These are phyloP conservation scores for Castanea mollissima DNA, from an alignment of 306 rosid species.

Conservation along the genomic window DNA sequence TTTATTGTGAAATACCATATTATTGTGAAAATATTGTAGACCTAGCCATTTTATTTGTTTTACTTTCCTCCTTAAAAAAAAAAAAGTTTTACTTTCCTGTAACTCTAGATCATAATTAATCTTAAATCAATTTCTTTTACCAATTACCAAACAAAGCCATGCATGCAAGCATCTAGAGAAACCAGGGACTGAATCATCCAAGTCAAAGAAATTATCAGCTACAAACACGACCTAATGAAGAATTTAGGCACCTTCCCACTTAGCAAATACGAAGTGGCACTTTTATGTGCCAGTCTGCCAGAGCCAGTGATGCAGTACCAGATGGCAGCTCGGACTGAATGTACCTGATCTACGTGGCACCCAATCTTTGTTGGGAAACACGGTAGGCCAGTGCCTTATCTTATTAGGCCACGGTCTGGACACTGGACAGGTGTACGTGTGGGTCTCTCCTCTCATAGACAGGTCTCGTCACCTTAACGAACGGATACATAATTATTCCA, in stretches of 20 bases:
- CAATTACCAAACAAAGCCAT: not conserved
- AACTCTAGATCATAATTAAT: no score
- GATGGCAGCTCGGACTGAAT: conserved; percentile 15
- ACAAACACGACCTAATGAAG: not conserved
- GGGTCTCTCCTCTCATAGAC: conserved; percentile 3
- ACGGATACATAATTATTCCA: not conserved
- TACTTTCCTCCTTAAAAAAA: no score
- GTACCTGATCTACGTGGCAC: conserved; percentile 23
- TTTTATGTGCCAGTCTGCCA: no score
- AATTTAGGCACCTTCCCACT: not conserved
- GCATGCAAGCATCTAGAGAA: not conserved
- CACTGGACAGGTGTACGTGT: conserved; percentile 18
- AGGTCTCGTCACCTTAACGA: conserved; percentile 13
- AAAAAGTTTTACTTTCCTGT: no score
- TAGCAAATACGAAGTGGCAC: not conserved
- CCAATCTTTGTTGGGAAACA: conserved; percentile 13
- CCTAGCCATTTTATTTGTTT: no score
- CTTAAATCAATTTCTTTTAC: no score
- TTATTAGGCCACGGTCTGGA: not conserved
- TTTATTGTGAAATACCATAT: no score
- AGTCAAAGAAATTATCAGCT: not conserved
- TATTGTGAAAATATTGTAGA: no score
- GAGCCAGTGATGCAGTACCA: conserved; percentile 2
- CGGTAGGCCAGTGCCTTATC: conserved; percentile 1
- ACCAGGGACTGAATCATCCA: not conserved